These are phyloP conservation scores for Teunomyces stri DNA, from an alignment of 805 yeast species.

Conservation along the genomic window DNA sequence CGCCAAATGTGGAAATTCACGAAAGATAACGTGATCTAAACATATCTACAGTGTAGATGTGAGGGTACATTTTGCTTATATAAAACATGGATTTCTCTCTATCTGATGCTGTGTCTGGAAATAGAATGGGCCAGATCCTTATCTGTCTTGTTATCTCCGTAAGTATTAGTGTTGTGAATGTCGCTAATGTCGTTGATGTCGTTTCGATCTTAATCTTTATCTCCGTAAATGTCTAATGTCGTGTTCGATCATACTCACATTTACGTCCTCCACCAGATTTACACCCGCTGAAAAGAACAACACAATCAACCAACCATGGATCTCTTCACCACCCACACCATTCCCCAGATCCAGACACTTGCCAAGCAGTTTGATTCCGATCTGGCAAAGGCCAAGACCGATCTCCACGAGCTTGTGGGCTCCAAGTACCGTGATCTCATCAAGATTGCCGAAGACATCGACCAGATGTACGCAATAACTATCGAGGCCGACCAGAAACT, in stretches of 20 bases:
- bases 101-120: no score
- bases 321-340: constrained; percentile 29
- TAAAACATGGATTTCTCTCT: no score
- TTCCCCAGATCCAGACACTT: constrained; percentile 28
- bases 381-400: constrained; percentile 27
- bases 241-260: neutral
- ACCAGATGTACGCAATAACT: constrained; percentile 26
- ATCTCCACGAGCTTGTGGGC: constrained; percentile 39
- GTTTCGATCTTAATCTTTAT: no score
- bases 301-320: constrained; percentile 13
- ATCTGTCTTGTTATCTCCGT: no score
- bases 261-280: neutral
- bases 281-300: constrained; percentile 1
- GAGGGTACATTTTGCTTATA: no score
- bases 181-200: no score
- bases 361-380: constrained; percentile 26
- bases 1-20: constrained; percentile 1
- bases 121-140: no score
- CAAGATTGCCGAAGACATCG: constrained; percentile 43
- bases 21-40: neutral
- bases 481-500: constrained; percentile 22
- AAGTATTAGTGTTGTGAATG: no score
- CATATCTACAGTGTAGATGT: no score
- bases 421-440: constrained; percentile 42
- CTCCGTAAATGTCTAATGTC: no score